phyloP scores from a whole-genome alignment of 306 rosid species.

The Dryas octopetala region DNA sequence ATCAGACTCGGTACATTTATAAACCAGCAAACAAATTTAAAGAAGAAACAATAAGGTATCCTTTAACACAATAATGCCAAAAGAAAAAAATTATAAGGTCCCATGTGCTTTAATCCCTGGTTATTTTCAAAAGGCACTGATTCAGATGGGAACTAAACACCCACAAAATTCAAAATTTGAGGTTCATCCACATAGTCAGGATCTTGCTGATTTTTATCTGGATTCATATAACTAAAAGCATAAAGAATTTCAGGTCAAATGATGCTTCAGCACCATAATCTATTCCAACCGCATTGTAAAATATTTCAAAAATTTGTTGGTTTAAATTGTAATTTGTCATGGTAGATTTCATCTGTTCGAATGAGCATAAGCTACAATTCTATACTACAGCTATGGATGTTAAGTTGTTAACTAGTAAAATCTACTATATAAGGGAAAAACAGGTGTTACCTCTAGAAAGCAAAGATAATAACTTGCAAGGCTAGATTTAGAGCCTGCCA shows the following conservation, averaged over 20 bases:
- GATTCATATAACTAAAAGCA: neutral
- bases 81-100: neutral
- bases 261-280: neutral
- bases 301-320: neutral
- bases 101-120: neutral
- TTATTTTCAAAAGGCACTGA: neutral
- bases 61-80: no score
- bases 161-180: neutral
- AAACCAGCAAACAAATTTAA: neutral
- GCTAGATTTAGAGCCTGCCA: slow-evolving; percentile 32
- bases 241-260: neutral
- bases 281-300: neutral
- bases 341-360: neutral
- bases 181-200: neutral
- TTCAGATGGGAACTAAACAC: neutral
- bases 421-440: neutral
- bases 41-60: neutral
- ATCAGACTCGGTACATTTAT: neutral
- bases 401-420: neutral
- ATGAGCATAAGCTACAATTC: neutral
- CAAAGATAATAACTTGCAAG: slow-evolving; percentile 32
- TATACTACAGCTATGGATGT: neutral
- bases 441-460: slow-evolving; percentile 29
- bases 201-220: neutral
- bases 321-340: neutral